phyloP scores from a whole-genome alignment of 495 filamentous ascomycete species.

The Cercophora samala region DNA sequence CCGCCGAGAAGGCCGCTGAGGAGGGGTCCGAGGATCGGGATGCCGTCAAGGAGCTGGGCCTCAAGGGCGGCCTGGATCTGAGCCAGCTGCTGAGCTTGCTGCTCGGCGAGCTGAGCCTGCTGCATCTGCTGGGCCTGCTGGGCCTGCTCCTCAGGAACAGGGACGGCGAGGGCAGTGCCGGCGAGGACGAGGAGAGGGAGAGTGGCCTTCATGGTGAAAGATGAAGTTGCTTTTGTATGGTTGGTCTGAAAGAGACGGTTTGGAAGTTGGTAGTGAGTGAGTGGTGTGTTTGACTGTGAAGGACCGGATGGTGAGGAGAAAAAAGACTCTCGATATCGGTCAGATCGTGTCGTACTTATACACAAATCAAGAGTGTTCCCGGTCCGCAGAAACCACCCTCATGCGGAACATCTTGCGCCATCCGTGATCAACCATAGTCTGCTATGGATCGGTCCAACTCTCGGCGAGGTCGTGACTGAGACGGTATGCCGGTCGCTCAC shows the following conservation, averaged over 20 bases:
- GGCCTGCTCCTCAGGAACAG: slow-evolving; percentile 13
- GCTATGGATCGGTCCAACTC: slow-evolving; percentile 15
- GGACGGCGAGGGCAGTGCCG: slow-evolving; percentile 20
- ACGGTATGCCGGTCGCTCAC: slow-evolving; percentile 8
- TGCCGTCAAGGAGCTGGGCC: background rate
- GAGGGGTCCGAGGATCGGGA: background rate
- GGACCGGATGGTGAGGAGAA: slow-evolving; percentile 1
- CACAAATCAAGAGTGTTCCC: background rate
- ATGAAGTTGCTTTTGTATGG: slow-evolving; percentile 1
- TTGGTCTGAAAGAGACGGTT: background rate
- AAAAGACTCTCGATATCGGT: background rate
- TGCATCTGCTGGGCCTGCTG: slow-evolving; percentile 10
- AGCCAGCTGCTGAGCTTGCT: background rate
- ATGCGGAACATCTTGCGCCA: background rate
- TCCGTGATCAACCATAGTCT: background rate
- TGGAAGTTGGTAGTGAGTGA: background rate
- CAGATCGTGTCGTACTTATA: slow-evolving; percentile 14
- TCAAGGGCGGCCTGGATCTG: background rate
- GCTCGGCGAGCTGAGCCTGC: slow-evolving; percentile 3
- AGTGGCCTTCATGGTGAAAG: slow-evolving; percentile 23
- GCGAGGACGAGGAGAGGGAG: slow-evolving; percentile 19
- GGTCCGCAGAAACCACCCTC: background rate
- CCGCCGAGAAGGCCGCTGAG: background rate
- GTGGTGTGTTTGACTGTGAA: background rate
- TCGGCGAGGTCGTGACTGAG: slow-evolving; percentile 1